Conservation (phyloP, 192 early-diverging fungal genomes). For the Podila horticola region DNA sequence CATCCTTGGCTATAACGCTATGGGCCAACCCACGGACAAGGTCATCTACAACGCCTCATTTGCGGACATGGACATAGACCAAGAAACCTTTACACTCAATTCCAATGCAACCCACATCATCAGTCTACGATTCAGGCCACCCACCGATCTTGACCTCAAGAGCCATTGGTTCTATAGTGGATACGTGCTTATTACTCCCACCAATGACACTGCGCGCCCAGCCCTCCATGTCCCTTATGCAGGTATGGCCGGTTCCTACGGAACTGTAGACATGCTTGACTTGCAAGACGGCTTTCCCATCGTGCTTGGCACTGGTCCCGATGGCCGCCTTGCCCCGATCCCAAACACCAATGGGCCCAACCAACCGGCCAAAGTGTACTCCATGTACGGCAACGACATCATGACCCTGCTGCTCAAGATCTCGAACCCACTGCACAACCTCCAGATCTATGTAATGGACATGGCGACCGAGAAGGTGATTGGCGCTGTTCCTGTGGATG, state of each 20-base stretch:
- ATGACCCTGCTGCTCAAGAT: constrained; percentile 23
- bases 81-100: constrained; percentile 18
- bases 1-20: constrained; percentile 49
- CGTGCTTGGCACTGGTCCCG: constrained; percentile 13
- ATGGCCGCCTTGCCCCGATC: constrained; percentile 24
- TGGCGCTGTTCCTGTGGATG: constrained; percentile 21
- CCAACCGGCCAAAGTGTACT: constrained; percentile 1
- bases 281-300: constrained; percentile 24
- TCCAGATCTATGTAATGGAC: constrained; percentile 24
- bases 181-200: constrained; percentile 10
- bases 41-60: constrained; percentile 11
- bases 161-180: constrained; percentile 37
- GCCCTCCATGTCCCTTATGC: constrained; percentile 38
- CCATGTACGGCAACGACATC: constrained; percentile 16
- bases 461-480: not conserved
- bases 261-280: constrained; percentile 42
- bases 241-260: constrained; percentile 43
- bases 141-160: constrained; percentile 16
- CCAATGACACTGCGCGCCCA: constrained; percentile 5
- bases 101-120: constrained; percentile 31
- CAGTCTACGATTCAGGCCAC: constrained; percentile 51
- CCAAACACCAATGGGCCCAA: not conserved
- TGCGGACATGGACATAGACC: constrained; percentile 38
- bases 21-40: constrained; percentile 11
- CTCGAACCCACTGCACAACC: constrained; percentile 30